Percentiles rank a stretch among this genome's conserved stretches.
Conservation (phyloP, 1,139 yeast species). For the Debaryomyces robertsiae region DNA sequence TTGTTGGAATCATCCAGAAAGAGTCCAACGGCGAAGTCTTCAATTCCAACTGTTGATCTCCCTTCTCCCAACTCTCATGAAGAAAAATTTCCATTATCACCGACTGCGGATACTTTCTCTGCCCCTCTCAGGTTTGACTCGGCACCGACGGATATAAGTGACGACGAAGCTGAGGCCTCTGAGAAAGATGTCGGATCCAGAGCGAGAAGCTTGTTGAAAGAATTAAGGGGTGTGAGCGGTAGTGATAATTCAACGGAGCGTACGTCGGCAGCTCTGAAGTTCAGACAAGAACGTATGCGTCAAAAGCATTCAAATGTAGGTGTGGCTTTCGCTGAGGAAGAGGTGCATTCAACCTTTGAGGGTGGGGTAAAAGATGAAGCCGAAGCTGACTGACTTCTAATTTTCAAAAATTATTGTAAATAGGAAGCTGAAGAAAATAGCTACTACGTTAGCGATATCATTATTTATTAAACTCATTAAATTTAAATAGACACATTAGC, state of each 20-base stretch:
- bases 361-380: slow-evolving; percentile 1
- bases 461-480: slow-evolving; percentile 2
- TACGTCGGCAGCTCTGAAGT: slow-evolving; percentile 39
- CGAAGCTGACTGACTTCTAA: not conserved
- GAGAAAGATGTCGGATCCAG: slow-evolving; percentile 56
- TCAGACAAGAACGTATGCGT: slow-evolving; percentile 38
- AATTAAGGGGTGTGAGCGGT: slow-evolving; percentile 48
- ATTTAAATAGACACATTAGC: slow-evolving; percentile 7
- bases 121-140: slow-evolving; percentile 11
- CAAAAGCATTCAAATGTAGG: slow-evolving; percentile 19
- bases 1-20: slow-evolving; percentile 43
- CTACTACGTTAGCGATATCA: not conserved
- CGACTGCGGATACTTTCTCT: slow-evolving; percentile 13
- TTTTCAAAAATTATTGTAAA: not conserved
- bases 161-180: slow-evolving; percentile 15
- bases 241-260: slow-evolving; percentile 16
- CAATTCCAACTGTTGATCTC: slow-evolving; percentile 12
- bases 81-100: slow-evolving; percentile 19
- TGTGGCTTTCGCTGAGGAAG: slow-evolving; percentile 13
- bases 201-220: slow-evolving; percentile 61
- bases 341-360: slow-evolving; percentile 7
- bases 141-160: slow-evolving; percentile 11
- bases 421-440: not conserved
- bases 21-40: slow-evolving; percentile 12
- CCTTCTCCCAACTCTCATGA: slow-evolving; percentile 17